Base-by-base conservation (phyloP, 2,329 filamentous ascomycete species). In the Cladophialophora bantiana region DNA sequence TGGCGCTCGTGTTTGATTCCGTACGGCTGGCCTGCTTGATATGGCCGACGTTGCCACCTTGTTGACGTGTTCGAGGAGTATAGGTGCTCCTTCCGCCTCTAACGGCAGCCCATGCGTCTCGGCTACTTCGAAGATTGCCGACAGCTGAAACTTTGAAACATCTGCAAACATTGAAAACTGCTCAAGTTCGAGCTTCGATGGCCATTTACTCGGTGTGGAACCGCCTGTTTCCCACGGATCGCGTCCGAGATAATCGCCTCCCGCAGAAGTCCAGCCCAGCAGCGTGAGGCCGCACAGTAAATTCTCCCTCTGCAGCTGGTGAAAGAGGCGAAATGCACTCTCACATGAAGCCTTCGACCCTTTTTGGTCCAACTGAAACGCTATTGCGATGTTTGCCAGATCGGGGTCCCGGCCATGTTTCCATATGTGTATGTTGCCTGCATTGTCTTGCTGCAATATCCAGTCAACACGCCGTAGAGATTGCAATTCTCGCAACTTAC, bases 341-440 rank as follows among this genome's bases (percentile, higher is more conserved):
- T 62, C 50, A 35, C 50, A 62, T n/a, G 60, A 48, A 20, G 50
- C 52, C n/a, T 31, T n/a, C 2, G 52, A 62, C n/a, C 50, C 36
- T 9, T 31, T 20, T 36, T 56, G 52, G n/a, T 62, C 60, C 26
- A 62, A 18, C 18, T 54, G 60, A 34, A 62, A 62, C 13, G 60
- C 20, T 45, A 62, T 62, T n/a, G 60, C 60, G 42, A 62, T 62
- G 32, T 54, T 48, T 48, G 60, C 50, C 13, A 62, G 31, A 3
- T 56, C 60, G n/a, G 20, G 50, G 36, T 62, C 60, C n/a, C 38
- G 40, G 6, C 53, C 53, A 32, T 56, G 38, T 36, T 40, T n/a
- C 52, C n/a, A 56, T 32, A 63, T 36, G 32, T 63, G 54, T 36
- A 57, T 48, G 53, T 63, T 57, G 26, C 53, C 60, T 13, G 60